phyloP scores from a whole-genome alignment of 2,329 filamentous ascomycete species.

The Lecanicillium sp. region DNA sequence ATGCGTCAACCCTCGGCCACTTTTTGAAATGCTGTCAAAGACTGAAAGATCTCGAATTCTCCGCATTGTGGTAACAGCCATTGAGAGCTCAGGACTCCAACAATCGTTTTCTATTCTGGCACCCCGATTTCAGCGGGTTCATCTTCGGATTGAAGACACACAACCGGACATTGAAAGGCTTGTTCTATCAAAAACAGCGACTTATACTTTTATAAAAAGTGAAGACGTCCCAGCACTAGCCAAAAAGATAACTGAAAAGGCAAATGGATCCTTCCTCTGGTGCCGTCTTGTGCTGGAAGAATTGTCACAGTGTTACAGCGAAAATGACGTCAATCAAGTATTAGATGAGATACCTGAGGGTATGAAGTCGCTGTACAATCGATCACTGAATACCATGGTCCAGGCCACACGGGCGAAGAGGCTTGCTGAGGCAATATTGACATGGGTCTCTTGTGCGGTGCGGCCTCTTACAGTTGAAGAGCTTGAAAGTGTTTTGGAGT shows the following conservation, averaged over 20 bases:
- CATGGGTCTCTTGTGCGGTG: conserved; percentile 24
- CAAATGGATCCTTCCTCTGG: conserved; percentile 28
- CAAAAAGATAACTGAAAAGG: conserved; percentile 24
- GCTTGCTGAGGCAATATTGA: conserved; percentile 26
- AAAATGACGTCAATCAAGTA: conserved; percentile 19
- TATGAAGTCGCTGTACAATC: conserved; percentile 26
- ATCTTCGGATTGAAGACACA: background rate
- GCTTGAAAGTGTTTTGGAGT: conserved; percentile 23
- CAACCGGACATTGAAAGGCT: background rate
- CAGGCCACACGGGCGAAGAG: conserved; percentile 16
- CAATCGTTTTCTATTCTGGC: background rate
- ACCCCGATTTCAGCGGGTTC: background rate
- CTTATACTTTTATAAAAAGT: background rate
- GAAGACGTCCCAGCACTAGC: conserved; percentile 16
- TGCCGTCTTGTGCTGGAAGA: conserved; percentile 23
- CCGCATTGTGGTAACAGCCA: conserved; percentile 17
- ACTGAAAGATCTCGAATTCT: conserved; percentile 10
- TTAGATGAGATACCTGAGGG: conserved; percentile 23
- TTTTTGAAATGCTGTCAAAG: conserved; percentile 16
- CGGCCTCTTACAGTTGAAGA: conserved; percentile 25
- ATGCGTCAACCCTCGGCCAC: conserved; percentile 14
- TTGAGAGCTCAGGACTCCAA: conserved; percentile 6
- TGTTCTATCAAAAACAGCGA: background rate
- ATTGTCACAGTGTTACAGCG: conserved; percentile 18
- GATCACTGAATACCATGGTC: conserved; percentile 22